Evolutionary conservation across 2,329 filamentous ascomycete genomes (phyloP), one percentile per base, ranked within the genome.

Genomic region (Lecanicillium sp.): DNA sequence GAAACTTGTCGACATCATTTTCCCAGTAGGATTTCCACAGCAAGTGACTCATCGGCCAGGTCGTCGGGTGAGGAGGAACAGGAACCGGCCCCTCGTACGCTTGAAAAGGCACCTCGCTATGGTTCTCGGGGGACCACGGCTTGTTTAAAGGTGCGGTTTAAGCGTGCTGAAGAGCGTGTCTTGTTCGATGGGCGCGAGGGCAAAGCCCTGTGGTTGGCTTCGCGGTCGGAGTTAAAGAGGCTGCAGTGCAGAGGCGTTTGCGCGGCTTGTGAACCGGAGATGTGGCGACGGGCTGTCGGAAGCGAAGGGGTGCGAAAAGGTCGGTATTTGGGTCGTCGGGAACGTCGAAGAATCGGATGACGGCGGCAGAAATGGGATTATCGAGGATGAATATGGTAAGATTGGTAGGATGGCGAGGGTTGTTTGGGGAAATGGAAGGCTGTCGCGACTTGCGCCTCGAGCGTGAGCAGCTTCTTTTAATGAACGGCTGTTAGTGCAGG

Each of bases 21-120:
- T 96, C 86, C 76, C 94, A 86, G 68, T 91, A 97, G 67, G 81
- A 88, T 79, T 90, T 90, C 91, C 91, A 96, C 68, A 98, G 83
- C 80, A 86, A 81, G 75, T 90, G 86, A 84, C 88, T 97, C 91
- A 97, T 93, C 82, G 81, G 65, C 60, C 33, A 82, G 72, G n/a
- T n/a, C n/a, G n/a, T 44, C 33, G 65, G 67, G 58, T 57, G 60
- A 54, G 56, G 47, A 55, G 55, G 56, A 50, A 59, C 60, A 52
- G 57, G 49, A n/a, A n/a, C n/a, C n/a, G n/a, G n/a, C n/a, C n/a
- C 37, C 19, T 67, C 63, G 65, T 63, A 67, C 72, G 69, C 73
- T 79, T 76, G 70, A 71, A 75, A 72, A 67, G 68, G 78, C 85
- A 84, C 88, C 89, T 94, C 85, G 87, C 88, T 87, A 83, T 89